Evolutionary conservation across 2,329 filamentous ascomycete species (phyloP).

Genomic region (Helotiales sp.): DNA sequence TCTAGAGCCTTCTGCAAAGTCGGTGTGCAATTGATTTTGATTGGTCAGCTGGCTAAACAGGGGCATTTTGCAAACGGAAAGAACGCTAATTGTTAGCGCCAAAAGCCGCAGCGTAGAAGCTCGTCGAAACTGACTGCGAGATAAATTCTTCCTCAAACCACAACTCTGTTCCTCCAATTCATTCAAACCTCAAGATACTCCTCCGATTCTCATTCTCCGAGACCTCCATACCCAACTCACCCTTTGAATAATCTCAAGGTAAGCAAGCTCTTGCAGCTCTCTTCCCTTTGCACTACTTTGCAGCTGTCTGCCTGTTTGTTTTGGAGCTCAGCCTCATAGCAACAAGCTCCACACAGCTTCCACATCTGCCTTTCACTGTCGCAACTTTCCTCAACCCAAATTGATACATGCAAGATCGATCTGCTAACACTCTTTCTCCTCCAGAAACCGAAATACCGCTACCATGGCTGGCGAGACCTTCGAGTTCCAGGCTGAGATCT

Average conservation of each 20-base stretch:
- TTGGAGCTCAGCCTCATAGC: conserved; percentile 32
- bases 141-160: background rate
- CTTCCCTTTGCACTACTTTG: background rate
- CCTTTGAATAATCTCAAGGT: background rate
- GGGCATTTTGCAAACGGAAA: too few species aligned
- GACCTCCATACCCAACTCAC: conserved; percentile 1
- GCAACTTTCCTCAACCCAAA: background rate
- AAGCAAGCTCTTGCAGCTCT: background rate
- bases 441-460: conserved; percentile 44
- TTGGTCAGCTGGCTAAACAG: too few species aligned
- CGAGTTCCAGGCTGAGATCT: conserved; percentile 99
- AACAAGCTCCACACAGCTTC: conserved; percentile 24
- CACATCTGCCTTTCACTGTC: background rate
- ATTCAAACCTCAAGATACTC: too few species aligned
- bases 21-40: too few species aligned
- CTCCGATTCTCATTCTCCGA: too few species aligned
- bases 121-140: too few species aligned
- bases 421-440: conserved; percentile 24
- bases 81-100: too few species aligned
- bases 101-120: too few species aligned
- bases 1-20: too few species aligned
- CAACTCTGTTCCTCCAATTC: background rate
- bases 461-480: conserved; percentile 92
- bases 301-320: conserved; percentile 21
- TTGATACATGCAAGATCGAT: background rate